phyloP scores from a whole-genome alignment of 2,329 filamentous ascomycete genomes.

The Incumbomyces delicatus region DNA sequence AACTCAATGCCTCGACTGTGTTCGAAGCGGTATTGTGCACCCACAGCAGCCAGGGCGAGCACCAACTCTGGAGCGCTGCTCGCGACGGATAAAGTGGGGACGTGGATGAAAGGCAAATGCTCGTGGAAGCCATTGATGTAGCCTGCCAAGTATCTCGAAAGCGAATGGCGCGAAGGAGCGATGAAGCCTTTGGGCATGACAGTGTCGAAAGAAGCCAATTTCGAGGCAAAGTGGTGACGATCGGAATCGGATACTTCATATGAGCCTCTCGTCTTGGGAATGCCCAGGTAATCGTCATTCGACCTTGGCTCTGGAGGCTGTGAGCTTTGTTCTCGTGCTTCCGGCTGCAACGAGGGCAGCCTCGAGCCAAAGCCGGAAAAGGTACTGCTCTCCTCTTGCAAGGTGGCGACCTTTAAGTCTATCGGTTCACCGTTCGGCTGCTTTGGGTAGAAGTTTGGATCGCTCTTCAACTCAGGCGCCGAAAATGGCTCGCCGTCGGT shows the following conservation, averaged over 20 bases:
- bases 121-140: slow-evolving; percentile 44
- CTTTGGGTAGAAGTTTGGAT: slow-evolving; percentile 26
- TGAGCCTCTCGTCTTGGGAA: slow-evolving; percentile 29
- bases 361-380: slow-evolving; percentile 41
- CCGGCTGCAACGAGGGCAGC: slow-evolving; percentile 38
- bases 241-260: slow-evolving; percentile 40
- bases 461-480: slow-evolving; percentile 27
- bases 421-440: slow-evolving; percentile 32
- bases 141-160: slow-evolving; percentile 42
- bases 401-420: slow-evolving; percentile 29
- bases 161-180: slow-evolving; percentile 39
- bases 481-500: slow-evolving; percentile 21
- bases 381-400: slow-evolving; percentile 30
- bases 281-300: slow-evolving; percentile 29
- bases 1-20: slow-evolving; percentile 45
- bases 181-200: slow-evolving; percentile 38
- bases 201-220: slow-evolving; percentile 36
- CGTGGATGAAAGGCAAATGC: slow-evolving; percentile 43
- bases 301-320: slow-evolving; percentile 25
- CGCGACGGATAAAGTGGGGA: slow-evolving; percentile 38
- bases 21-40: slow-evolving; percentile 40
- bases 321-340: slow-evolving; percentile 34
- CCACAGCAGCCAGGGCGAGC: slow-evolving; percentile 42
- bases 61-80: slow-evolving; percentile 39
- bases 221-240: slow-evolving; percentile 34